phyloP scores from a whole-genome alignment of 2,329 filamentous ascomycete species.

The Fonsecaea nubica region DNA sequence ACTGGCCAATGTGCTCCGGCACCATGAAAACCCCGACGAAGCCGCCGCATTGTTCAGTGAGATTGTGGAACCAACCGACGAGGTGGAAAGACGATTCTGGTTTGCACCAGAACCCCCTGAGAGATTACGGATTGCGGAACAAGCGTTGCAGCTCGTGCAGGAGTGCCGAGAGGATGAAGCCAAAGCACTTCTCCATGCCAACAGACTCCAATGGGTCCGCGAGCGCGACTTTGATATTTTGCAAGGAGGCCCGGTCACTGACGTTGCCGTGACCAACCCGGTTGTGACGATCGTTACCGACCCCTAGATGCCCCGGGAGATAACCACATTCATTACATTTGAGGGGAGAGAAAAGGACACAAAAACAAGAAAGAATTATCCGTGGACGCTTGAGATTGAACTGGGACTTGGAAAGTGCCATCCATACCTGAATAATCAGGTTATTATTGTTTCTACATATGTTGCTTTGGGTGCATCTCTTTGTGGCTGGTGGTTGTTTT shows the following conservation, averaged over 20 bases:
- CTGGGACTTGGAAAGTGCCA: no score
- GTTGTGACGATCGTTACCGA: not conserved
- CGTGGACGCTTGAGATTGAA: no score
- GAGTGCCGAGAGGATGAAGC: not conserved
- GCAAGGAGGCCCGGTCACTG: not conserved
- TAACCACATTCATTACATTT: no score
- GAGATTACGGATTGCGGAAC: not conserved
- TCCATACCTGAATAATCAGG: no score
- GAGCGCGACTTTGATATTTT: slow-evolving; percentile 1
- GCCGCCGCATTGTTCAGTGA: slow-evolving; percentile 1
- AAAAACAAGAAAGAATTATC: no score
- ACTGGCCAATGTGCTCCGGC: not conserved
- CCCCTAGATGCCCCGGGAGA: no score
- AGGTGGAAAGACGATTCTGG: not conserved
- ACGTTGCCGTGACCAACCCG: not conserved
- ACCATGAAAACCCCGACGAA: not conserved
- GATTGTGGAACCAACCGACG: slow-evolving; percentile 1
- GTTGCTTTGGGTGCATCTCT: no score
- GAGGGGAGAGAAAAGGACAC: no score
- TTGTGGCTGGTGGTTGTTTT: no score
- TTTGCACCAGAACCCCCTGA: not conserved
- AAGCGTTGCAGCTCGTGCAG: not conserved
- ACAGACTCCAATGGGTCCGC: not conserved
- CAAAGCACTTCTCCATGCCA: not conserved
- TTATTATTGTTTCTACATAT: no score